Base-by-base conservation (phyloP, 2,329 filamentous ascomycete genomes). In the Neofusicoccum parvum region DNA sequence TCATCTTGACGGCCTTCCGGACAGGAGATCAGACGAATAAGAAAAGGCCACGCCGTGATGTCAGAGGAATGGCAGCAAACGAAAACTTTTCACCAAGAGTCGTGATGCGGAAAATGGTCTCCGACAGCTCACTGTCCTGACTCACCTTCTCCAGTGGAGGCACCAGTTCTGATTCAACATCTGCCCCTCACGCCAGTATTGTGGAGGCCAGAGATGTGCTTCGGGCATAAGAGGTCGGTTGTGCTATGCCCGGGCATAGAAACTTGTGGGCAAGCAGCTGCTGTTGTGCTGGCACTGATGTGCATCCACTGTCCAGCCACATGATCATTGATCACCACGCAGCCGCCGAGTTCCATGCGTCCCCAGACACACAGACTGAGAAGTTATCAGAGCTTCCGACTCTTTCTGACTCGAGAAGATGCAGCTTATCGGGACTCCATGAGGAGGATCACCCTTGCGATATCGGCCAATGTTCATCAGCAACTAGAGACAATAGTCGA, bases 271-370 rank as follows among this genome's bases (percentile, higher is more conserved):
- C 54, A 20, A 39, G 54, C 54, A 17, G 54, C 23, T 59, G 39
- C 27, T 45, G 39, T 46, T 59, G 54, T 59, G 54, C 53, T 56
- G 37, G 53, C 53, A 39, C 20, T 43, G 53, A 56, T 56, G 37
- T 9, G 39, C 54, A 59, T 59, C 54, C 56, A 60, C 56, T 36
- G 23, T 41, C 17, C 32, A 60, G 56, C 56, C 56, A 60, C 56
- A 60, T 60, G 56, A 60, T 60, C 56, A 60, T 60, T 45, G 56
- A 60, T 60, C 56, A 60, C 32, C 56, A 46, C 43, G 54, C 41
- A 59, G 54, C 54, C 54, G 54, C 54, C 54, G 43, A 48, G 27
- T 15, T 27, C 27, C 27, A 60, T 60, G 56, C 56, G 32, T 15
- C 56, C 56, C 56, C 56, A 48, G 56, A 60, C 56, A 60, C 56